Evolutionary conservation across 257 asterid genomes (phyloP).

Genomic region (Haberlea rhodopensis): DNA sequence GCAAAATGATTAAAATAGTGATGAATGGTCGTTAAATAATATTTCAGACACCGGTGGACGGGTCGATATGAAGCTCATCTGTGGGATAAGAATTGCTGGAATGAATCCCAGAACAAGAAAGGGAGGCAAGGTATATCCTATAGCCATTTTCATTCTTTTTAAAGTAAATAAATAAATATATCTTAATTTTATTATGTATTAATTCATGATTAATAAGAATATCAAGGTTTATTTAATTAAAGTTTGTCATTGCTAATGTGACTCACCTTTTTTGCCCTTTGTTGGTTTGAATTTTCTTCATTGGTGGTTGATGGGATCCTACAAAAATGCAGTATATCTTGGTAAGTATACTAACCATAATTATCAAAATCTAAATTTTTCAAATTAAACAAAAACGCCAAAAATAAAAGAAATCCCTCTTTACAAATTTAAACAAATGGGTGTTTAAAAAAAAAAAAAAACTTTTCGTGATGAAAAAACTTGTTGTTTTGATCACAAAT

Average conservation of each 20-base stretch:
- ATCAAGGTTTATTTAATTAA: background rate
- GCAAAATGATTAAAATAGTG: conserved; percentile 1
- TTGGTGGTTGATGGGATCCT: conserved; percentile 48
- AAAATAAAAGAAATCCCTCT: background rate
- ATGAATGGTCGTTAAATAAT: background rate
- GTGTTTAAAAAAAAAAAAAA: background rate
- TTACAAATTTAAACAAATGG: too few species aligned
- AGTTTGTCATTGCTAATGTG: conserved; percentile 1
- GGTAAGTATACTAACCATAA: conserved; percentile 51
- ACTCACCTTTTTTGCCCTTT: conserved; percentile 1
- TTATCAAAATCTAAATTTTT: background rate
- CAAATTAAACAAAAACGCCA: conserved; percentile 3
- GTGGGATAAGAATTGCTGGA: conserved; percentile 99
- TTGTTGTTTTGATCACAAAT: conserved; percentile 7
- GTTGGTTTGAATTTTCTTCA: conserved; percentile 28
- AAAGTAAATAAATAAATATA: background rate
- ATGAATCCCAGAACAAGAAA: conserved; percentile 84
- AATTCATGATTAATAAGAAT: background rate
- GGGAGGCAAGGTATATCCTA: conserved; percentile 93
- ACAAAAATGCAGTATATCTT: conserved; percentile 73
- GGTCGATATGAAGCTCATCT: conserved; percentile 96
- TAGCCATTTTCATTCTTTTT: background rate
- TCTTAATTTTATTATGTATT: background rate
- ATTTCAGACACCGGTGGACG: conserved; percentile 89
- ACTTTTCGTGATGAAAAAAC: conserved; percentile 16